Evolutionary conservation across 2,329 filamentous ascomycete genomes (phyloP), one percentile per base, ranked within the genome.

Genomic region (Neofusicoccum kwambonambiense): DNA sequence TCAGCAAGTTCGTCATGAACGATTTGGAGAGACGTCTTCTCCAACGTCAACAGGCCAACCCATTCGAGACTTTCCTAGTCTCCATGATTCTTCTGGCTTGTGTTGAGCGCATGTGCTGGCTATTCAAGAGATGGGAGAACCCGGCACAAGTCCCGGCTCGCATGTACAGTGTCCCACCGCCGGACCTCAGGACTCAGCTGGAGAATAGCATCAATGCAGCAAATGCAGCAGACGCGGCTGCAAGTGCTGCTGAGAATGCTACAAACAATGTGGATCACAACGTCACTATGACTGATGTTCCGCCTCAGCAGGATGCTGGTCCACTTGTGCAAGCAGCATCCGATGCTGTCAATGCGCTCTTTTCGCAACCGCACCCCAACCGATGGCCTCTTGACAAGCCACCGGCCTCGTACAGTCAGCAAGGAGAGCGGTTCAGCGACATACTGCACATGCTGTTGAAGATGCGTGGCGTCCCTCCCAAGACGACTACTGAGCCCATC

Each of bases 1-100:
- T 87, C 5, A 81, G 81, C 68, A 86, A 84, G 62, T 76, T 76
- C 9, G 81, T 87, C 39, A 83, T 87, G 79, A 86, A 85, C 67
- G 85, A 87, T 65, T 78, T 88, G 1, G 86, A 88, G 70, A 81
- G 84, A 17, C 81, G 85, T n/a, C 75, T 88, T 4, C 78, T 87
- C 7, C 84, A 86, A 68, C 83, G 84, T 12, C 82, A 85, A 69
- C 83, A 86, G 71, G 81, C 80, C 22, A 83, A 82, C 60, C 81
- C 81, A 51, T 87, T 88, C 64, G 83, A 85, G 66, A 87, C 85
- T 0, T 87, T 87, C 70, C 74, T 88, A n/a, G 82, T 83, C 4
- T 80, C 84, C 0, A 77, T 88, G n/a, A 78, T 88, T 15, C 76
- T 88, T 0, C 76, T 88, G 27, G 85, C 83, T 65, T 86, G 84